Percentiles rank a stretch among this genome's conserved stretches.
Evolutionary conservation across 2,329 filamentous ascomycete genomes (phyloP).

Genomic region (Diaporthe citriasiana): DNA sequence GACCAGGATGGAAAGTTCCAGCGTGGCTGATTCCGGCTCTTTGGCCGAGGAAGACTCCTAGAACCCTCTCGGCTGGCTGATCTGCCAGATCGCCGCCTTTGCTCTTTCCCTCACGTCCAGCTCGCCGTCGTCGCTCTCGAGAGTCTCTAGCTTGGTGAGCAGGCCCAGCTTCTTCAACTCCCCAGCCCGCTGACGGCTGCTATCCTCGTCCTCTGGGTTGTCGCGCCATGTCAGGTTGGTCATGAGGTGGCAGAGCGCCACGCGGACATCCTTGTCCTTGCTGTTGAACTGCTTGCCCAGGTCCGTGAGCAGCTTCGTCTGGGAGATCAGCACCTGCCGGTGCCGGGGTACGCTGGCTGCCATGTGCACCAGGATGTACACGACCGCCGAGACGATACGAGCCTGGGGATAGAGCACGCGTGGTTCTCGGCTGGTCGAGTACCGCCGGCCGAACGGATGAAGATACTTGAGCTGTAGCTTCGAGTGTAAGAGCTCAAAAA

Average conservation of each 20-base stretch:
- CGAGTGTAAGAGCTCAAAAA: constrained; percentile 85
- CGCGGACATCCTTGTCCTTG: constrained; percentile 79
- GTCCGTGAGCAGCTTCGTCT: constrained; percentile 81
- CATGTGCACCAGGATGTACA: constrained; percentile 89
- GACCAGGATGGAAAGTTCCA: not conserved
- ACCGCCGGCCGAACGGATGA: constrained; percentile 64
- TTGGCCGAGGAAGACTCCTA: not conserved
- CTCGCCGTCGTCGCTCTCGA: constrained; percentile 77
- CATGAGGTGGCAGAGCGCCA: constrained; percentile 85
- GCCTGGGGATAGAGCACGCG: constrained; percentile 69
- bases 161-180: constrained; percentile 82
- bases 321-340: constrained; percentile 81
- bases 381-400: constrained; percentile 82
- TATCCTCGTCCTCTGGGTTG: constrained; percentile 75
- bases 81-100: constrained; percentile 82
- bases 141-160: constrained; percentile 72
- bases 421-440: constrained; percentile 48
- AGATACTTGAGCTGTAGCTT: constrained; percentile 78
- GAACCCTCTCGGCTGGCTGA: constrained; percentile 61
- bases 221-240: constrained; percentile 90
- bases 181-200: constrained; percentile 75
- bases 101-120: constrained; percentile 87
- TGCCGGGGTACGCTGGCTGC: constrained; percentile 85
- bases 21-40: not conserved
- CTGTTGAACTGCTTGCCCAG: constrained; percentile 82